Evolutionary conservation across 805 yeast species (phyloP).

Genomic region (Myxozyma geophila): DNA sequence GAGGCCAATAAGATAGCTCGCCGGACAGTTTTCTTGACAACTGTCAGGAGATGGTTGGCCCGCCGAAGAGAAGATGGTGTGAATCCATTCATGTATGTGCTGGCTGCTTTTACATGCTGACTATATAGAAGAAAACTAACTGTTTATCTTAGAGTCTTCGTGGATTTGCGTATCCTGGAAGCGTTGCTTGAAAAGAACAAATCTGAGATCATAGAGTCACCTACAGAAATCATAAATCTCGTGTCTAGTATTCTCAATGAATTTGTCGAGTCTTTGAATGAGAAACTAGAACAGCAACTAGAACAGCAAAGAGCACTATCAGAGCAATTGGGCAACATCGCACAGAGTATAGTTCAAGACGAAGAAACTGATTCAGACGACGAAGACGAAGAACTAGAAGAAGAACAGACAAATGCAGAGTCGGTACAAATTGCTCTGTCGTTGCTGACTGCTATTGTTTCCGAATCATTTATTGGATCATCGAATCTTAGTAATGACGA

Average conservation of each 20-base stretch:
- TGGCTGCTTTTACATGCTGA: not conserved
- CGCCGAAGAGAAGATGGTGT: conserved; percentile 15
- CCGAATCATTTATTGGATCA: conserved; percentile 38
- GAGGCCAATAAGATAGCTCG: conserved; percentile 49
- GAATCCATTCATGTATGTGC: conserved; percentile 33
- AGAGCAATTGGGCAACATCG: conserved; percentile 22
- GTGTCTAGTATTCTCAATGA: conserved; percentile 51
- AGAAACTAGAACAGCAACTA: conserved; percentile 49
- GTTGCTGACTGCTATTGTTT: conserved; percentile 42
- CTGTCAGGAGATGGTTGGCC: conserved; percentile 66
- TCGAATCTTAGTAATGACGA: conserved; percentile 17
- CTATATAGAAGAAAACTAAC: not conserved
- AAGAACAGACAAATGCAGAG: conserved; percentile 42
- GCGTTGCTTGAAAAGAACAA: conserved; percentile 61
- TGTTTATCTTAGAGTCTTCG: conserved; percentile 51
- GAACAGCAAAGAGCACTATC: conserved; percentile 44
- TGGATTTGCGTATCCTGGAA: conserved; percentile 70
- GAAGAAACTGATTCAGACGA: conserved; percentile 42
- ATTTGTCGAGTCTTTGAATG: conserved; percentile 38
- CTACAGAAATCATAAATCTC: conserved; percentile 60
- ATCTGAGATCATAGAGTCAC: conserved; percentile 58
- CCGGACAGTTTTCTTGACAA: conserved; percentile 52
- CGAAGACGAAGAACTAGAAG: conserved; percentile 39
- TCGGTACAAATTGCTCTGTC: conserved; percentile 44
- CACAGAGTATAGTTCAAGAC: conserved; percentile 4